A percentile compares a stretch with the other conserved stretches of the same genome.
Evolutionary conservation across 2,329 filamentous ascomycete species (phyloP).

Genomic region (Neonectria ditissima): DNA sequence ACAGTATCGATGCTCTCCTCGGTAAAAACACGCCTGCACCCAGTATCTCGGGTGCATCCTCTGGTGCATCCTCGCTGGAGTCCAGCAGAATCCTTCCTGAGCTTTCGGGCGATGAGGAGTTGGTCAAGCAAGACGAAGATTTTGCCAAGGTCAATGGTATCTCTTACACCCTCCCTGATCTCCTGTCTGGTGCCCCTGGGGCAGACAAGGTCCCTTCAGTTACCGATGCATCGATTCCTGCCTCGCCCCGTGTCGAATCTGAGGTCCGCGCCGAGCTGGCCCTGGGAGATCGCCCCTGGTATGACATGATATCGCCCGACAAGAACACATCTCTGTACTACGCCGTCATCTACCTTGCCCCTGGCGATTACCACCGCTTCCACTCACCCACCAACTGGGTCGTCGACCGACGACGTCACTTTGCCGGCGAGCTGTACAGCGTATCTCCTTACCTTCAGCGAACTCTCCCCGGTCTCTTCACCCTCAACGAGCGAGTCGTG

Average conservation of each 20-base stretch:
- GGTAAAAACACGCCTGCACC: conserved; percentile 72
- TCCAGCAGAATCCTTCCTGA: conserved; percentile 43
- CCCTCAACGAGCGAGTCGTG: conserved; percentile 94
- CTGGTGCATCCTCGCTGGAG: conserved; percentile 38
- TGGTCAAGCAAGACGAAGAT: conserved; percentile 85
- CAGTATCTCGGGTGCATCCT: conserved; percentile 60
- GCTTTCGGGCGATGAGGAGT: conserved; percentile 67
- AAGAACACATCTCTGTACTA: conserved; percentile 86
- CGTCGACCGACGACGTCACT: conserved; percentile 93
- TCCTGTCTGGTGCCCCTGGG: conserved; percentile 78
- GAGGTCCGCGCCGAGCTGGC: conserved; percentile 88
- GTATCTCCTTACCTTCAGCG: conserved; percentile 96
- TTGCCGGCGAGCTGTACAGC: conserved; percentile 94
- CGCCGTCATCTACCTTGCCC: conserved; percentile 93
- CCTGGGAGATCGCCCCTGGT: conserved; percentile 77
- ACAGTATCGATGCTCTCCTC: conserved; percentile 91
- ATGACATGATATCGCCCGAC: conserved; percentile 71
- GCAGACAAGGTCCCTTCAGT: conserved; percentile 60
- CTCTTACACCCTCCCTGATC: conserved; percentile 88
- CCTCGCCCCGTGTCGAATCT: conserved; percentile 77
- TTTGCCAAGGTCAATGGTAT: conserved; percentile 96
- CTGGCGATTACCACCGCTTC: conserved; percentile 98
- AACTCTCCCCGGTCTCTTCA: conserved; percentile 93
- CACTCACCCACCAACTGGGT: conserved; percentile 97
- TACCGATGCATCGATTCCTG: conserved; percentile 78